A percentile compares a stretch with the other conserved stretches of the same genome.
These are phyloP conservation scores for Plasmodium ovale DNA, from an alignment of 169 alveolate species.

Conservation along the genomic window DNA sequence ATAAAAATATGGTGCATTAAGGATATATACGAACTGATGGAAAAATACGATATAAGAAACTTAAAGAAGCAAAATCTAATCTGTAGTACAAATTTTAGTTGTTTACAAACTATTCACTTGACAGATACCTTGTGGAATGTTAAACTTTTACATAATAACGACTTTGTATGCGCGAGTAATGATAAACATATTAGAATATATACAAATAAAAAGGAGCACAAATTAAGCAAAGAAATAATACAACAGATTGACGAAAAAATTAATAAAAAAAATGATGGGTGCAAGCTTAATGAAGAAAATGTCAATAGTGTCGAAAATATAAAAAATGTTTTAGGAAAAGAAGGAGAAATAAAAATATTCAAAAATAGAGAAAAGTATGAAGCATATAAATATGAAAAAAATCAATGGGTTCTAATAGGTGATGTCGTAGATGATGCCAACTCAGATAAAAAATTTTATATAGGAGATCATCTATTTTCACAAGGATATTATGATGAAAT, in stretches of 20 bases:
- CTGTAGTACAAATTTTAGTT: background rate
- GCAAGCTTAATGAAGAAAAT: background rate
- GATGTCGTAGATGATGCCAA: conserved; percentile 58
- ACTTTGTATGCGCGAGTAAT: conserved; percentile 46
- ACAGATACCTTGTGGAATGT: conserved; percentile 53
- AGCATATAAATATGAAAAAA: conserved; percentile 67
- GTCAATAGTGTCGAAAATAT: conserved; percentile 30
- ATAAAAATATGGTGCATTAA: conserved; percentile 53
- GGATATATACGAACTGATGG: conserved; percentile 47
- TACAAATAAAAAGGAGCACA: conserved; percentile 37
- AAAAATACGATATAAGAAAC: conserved; percentile 11
- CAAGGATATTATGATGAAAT: conserved; percentile 72
- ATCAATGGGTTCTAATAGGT: conserved; percentile 46
- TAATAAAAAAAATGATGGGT: background rate
- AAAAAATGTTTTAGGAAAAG: conserved; percentile 38
- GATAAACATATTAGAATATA: conserved; percentile 54
- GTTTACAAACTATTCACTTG: conserved; percentile 46
- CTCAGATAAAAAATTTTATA: conserved; percentile 51
- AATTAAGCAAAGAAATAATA: background rate
- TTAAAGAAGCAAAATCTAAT: conserved; percentile 1
- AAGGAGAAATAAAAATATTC: conserved; percentile 64
- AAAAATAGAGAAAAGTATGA: conserved; percentile 52
- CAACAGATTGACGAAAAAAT: conserved; percentile 5
- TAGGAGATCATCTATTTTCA: conserved; percentile 48
- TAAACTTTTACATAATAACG: conserved; percentile 21